Evolutionary conservation across 495 filamentous ascomycete species (phyloP).

Genomic region (Neurospora discreta): DNA sequence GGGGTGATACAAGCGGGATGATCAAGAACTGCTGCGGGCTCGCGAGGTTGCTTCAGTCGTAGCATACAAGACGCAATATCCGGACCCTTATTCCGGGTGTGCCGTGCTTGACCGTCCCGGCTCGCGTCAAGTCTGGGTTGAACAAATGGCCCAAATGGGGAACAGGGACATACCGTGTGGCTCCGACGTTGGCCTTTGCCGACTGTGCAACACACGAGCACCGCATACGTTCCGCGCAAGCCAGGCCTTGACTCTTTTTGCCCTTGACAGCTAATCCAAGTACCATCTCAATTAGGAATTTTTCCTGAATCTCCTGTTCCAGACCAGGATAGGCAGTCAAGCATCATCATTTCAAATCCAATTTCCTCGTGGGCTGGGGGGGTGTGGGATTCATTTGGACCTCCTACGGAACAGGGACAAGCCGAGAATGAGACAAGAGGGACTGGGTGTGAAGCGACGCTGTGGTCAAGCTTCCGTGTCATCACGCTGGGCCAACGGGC

Average conservation of each 20-base stretch:
- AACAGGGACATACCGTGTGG: neutral
- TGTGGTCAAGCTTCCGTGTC: neutral
- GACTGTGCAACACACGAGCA: neutral
- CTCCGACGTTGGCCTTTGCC: neutral
- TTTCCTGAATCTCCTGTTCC: neutral
- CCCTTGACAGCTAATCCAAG: neutral
- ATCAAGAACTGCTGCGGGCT: slow-evolving; percentile 6
- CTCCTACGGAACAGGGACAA: neutral
- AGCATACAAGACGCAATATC: slow-evolving; percentile 7
- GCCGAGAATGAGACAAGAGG: neutral
- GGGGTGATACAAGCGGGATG: slow-evolving; percentile 14
- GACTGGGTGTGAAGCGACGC: neutral
- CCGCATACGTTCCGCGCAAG: neutral
- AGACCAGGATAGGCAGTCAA: neutral
- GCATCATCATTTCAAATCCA: neutral
- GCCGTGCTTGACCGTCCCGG: slow-evolving; percentile 1
- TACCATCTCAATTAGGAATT: neutral
- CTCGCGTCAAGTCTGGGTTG: slow-evolving; percentile 1
- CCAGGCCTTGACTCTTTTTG: neutral
- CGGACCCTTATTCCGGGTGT: slow-evolving; percentile 10
- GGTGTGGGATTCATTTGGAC: neutral
- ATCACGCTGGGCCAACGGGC: slow-evolving; percentile 5
- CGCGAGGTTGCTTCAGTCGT: slow-evolving; percentile 2
- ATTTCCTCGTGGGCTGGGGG: neutral
- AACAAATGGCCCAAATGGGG: slow-evolving; percentile 1